Evolutionary conservation across 345 rosid species (phyloP), one percentile per base, ranked within the genome.

Genomic region (Triadica sebifera): DNA sequence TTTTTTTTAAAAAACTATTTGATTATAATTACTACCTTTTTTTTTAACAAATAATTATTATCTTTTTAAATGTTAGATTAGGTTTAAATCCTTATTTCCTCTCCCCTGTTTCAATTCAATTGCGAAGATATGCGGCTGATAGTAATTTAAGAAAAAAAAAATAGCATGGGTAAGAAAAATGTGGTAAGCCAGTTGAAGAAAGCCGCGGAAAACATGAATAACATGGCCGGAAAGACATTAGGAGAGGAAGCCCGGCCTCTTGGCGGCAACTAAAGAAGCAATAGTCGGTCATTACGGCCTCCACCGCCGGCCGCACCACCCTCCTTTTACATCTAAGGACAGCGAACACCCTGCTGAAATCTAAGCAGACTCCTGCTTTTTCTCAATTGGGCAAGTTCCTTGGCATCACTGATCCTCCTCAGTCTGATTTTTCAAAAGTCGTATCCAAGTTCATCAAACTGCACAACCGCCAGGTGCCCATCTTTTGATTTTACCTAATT

Each of bases 301-400:
- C 12, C 45, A 37, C 59, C 45, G 46, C 46, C 46, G 57, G 6
- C 19, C 5, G 60, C 25, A 16, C 43, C 19, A 2, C 72, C 72
- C 72, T 51, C 16, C 59, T 37, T 37, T 29, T 68, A 55, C 59
- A 51, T 11, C 43, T 16, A 9, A 24, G 16, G n/a, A 16, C 59
- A 52, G 55, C 59, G 12, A 68, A 51, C 46, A 17, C 47, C 45
- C 24, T 34, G 16, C n/a, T 68, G 8, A 68, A 68, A 34, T 34
- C 72, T 45, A 68, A 51, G 20, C 41, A 29, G 16, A 29, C 72
- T 0, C 6, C 46, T 29, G 11, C 46, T 37, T 34, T 39, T 15
- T 68, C 72, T 68, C 12, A 51, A 13, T 8, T 68, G 2, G 58
- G 60, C 25, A 68, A 51, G 58, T 68, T 68, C 46, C 41, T 68